Percentiles rank a stretch among this genome's conserved stretches.
phyloP scores from a whole-genome alignment of 2,329 filamentous ascomycete species.

The Blastomyces emzantsi region DNA sequence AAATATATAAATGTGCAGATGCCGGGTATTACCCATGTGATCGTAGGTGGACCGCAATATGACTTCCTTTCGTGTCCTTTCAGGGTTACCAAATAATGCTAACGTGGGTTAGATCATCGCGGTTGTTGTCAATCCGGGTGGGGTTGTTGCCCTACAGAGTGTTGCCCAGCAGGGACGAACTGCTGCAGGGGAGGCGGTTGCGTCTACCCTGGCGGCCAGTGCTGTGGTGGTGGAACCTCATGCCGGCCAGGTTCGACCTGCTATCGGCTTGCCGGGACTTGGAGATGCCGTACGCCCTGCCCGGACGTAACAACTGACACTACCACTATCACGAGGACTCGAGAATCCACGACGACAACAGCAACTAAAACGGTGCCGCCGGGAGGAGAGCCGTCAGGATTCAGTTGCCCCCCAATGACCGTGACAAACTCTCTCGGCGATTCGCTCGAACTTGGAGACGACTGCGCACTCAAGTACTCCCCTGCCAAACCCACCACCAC shows the following conservation, averaged over 20 bases:
- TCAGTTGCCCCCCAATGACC: background rate
- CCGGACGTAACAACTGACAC: background rate
- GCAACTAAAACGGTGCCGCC: background rate
- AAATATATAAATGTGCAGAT: background rate
- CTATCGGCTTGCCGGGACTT: background rate
- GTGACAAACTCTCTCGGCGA: slow-evolving; percentile 1
- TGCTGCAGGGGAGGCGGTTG: background rate
- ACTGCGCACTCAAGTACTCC: background rate
- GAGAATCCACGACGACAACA: background rate
- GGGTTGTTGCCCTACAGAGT: background rate
- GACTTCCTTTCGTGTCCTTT: background rate
- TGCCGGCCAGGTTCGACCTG: background rate
- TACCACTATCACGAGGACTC: background rate
- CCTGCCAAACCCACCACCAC: background rate
- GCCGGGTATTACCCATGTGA: background rate
- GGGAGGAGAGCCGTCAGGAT: background rate
- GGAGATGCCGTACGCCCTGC: background rate
- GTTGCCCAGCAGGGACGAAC: background rate
- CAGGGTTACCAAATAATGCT: background rate
- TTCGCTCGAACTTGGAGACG: background rate
- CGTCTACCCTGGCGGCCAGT: background rate
- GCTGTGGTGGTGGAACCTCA: background rate
- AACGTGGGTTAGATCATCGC: background rate
- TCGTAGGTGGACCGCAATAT: background rate
- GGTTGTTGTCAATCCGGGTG: background rate